These are phyloP conservation scores for Arthrocladium fulminans DNA, from an alignment of 2,329 filamentous ascomycete genomes.

Conservation along the genomic window DNA sequence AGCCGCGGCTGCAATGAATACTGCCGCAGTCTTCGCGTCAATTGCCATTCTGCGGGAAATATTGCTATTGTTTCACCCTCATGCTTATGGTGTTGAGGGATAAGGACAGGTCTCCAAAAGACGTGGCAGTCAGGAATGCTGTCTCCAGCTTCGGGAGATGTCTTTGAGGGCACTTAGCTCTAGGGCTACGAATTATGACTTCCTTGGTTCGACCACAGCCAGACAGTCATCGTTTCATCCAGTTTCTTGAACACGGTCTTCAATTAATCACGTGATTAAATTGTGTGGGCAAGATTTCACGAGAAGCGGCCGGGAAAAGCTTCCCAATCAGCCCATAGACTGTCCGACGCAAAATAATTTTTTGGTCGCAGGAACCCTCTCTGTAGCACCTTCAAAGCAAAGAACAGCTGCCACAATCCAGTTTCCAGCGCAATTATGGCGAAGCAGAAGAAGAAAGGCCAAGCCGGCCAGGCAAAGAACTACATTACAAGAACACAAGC, in stretches of 20 bases:
- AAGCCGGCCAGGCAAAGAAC: conserved; percentile 90
- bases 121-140: too few species aligned
- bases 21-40: conserved; percentile 51
- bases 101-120: too few species aligned
- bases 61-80: conserved; percentile 11
- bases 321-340: not conserved
- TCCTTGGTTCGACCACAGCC: too few species aligned
- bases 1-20: conserved; percentile 68
- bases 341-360: conserved; percentile 1
- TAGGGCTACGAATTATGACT: too few species aligned
- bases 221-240: too few species aligned
- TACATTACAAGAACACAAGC: conserved; percentile 96
- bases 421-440: conserved; percentile 45
- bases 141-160: too few species aligned
- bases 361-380: not conserved
- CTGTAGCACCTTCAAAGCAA: not conserved
- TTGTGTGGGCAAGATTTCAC: not conserved
- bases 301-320: not conserved
- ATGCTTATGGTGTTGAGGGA: not conserved
- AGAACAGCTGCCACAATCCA: not conserved
- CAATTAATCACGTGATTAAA: too few species aligned
- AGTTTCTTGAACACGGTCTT: too few species aligned
- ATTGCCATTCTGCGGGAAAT: conserved; percentile 38
- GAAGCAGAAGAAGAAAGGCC: conserved; percentile 82
- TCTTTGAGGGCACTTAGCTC: too few species aligned